Conservation (phyloP, 1,284 basidiomycete genomes). For the Ganoderma multipileum region DNA sequence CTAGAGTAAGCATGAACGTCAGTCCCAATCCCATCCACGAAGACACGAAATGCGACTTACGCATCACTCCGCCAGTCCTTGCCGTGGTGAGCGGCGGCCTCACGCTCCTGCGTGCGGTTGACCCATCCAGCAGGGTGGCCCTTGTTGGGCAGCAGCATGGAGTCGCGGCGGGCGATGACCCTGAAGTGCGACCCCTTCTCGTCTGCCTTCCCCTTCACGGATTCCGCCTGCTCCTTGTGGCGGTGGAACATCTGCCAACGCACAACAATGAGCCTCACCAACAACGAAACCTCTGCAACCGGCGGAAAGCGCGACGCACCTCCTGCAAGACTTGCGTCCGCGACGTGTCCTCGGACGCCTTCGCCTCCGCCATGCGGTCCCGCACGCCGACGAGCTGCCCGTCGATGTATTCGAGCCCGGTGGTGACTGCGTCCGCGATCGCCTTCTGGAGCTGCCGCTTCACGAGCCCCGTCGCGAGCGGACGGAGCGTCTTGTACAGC, state of each 20-base stretch:
- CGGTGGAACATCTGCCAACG: constrained; percentile 59
- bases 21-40: neutral
- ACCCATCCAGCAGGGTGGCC: constrained; percentile 80
- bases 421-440: constrained; percentile 77
- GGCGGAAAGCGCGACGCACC: constrained; percentile 42
- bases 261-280: neutral
- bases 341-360: constrained; percentile 55
- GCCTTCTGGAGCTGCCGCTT: constrained; percentile 93
- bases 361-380: constrained; percentile 78
- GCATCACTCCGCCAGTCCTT: constrained; percentile 75
- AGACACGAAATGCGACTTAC: constrained; percentile 39
- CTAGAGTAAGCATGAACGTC: neutral
- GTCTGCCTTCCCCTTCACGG: constrained; percentile 46
- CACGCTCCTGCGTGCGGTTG: constrained; percentile 65
- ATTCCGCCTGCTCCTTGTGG: constrained; percentile 59
- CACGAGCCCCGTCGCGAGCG: constrained; percentile 81
- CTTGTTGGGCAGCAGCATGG: constrained; percentile 60
- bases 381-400: constrained; percentile 85
- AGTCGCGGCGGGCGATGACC: constrained; percentile 71
- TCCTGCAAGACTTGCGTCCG: constrained; percentile 73
- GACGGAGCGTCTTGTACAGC: constrained; percentile 84
- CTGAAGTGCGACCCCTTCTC: constrained; percentile 72
- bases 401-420: constrained; percentile 86
- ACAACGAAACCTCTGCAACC: constrained; percentile 10
- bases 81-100: constrained; percentile 54